Conservation (phyloP, 768 basidiomycete genomes). For the Lentinus brumalis region DNA sequence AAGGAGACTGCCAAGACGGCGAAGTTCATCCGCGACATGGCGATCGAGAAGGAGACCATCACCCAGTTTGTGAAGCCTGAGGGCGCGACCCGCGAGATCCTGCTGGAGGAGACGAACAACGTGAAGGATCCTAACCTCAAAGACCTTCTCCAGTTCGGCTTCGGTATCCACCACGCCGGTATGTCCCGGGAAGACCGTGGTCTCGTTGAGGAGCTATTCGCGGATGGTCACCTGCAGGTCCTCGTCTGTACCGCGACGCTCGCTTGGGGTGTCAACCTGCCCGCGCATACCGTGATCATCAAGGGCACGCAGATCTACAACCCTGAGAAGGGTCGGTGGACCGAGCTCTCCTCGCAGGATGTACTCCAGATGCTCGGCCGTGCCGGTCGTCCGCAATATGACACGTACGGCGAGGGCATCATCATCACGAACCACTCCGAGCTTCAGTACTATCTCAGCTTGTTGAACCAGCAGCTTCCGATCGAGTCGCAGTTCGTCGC, state of each 20-base stretch:
- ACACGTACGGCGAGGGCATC: constrained; percentile 95
- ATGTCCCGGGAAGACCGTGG: constrained; percentile 91
- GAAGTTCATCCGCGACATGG: constrained; percentile 90
- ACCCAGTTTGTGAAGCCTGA: constrained; percentile 95
- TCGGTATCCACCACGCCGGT: constrained; percentile 97
- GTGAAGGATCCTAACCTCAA: constrained; percentile 82
- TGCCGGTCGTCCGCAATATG: constrained; percentile 96
- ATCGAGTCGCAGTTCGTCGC: constrained; percentile 95
- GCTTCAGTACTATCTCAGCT: constrained; percentile 92
- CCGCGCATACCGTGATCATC: constrained; percentile 97
- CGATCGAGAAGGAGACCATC: constrained; percentile 95
- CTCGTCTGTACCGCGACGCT: constrained; percentile 97
- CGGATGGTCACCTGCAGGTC: constrained; percentile 89
- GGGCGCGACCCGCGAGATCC: constrained; percentile 86
- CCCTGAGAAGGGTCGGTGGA: constrained; percentile 98
- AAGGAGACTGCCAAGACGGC: constrained; percentile 99
- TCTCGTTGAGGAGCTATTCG: constrained; percentile 92
- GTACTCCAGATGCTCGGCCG: constrained; percentile 98
- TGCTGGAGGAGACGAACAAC: constrained; percentile 80
- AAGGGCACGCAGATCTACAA: constrained; percentile 99
- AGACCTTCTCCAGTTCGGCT: constrained; percentile 94
- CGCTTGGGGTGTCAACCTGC: constrained; percentile 99
- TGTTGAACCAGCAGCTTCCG: constrained; percentile 96
- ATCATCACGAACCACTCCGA: constrained; percentile 99
- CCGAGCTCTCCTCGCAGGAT: constrained; percentile 92